phyloP scores from a whole-genome alignment of 164 flowering plant species.

The Sextonia rubra region DNA sequence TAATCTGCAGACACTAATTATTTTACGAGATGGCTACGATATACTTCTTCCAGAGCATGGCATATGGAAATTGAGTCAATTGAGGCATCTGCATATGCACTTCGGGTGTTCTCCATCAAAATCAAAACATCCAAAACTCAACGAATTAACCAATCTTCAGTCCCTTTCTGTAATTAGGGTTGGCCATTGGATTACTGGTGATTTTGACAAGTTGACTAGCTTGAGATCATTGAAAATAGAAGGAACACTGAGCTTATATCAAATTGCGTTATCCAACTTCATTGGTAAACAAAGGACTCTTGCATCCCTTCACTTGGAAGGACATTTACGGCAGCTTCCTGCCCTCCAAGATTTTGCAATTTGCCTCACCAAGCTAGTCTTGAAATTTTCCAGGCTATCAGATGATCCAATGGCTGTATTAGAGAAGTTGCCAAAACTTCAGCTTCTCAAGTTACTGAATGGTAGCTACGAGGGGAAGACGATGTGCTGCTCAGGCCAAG shows the following conservation, averaged over 20 bases:
- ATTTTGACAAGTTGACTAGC: background rate
- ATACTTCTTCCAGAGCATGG: background rate
- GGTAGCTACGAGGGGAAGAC: background rate
- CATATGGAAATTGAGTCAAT: constrained; percentile 4
- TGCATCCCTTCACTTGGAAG: background rate
- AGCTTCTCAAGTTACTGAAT: background rate
- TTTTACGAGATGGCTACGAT: background rate
- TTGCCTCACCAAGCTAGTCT: background rate
- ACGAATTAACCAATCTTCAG: constrained; percentile 1
- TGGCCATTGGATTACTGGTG: background rate
- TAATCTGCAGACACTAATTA: background rate
- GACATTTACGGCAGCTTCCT: background rate
- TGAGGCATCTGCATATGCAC: constrained; percentile 4
- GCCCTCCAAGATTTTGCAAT: no score
- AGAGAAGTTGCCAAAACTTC: background rate
- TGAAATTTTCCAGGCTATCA: background rate
- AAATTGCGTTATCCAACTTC: background rate
- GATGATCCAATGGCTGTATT: background rate
- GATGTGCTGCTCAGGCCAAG: background rate
- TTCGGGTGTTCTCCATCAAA: background rate
- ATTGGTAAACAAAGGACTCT: background rate
- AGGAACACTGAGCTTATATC: background rate
- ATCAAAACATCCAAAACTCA: background rate
- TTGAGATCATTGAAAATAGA: background rate
- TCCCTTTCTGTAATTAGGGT: background rate